Evolutionary conservation across 1,284 basidiomycete species (phyloP).

Genomic region (Macrocystidia cucumis): DNA sequence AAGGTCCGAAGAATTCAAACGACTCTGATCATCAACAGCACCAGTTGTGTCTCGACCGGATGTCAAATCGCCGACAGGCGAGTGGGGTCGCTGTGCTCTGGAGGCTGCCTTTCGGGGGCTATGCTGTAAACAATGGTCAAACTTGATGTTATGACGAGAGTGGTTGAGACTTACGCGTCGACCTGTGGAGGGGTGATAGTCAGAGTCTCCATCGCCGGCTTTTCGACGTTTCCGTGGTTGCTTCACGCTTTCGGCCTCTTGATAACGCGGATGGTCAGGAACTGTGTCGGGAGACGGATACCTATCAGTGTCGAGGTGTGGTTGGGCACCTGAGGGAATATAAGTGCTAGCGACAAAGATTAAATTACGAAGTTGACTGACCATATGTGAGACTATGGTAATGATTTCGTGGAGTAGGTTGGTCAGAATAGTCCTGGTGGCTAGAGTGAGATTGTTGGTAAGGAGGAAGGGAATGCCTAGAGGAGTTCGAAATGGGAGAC

Average conservation of each 20-base stretch:
- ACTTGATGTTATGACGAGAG: conserved; percentile 10
- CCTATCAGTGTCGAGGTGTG: conserved; percentile 16
- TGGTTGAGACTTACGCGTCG: conserved; percentile 39
- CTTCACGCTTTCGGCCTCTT: conserved; percentile 32
- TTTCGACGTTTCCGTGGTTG: conserved; percentile 47
- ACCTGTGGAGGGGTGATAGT: conserved; percentile 42
- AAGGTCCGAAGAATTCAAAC: conserved; percentile 60
- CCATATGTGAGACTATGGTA: conserved; percentile 6
- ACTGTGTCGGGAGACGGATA: conserved; percentile 20
- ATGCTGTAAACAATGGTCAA: conserved; percentile 9
- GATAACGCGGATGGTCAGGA: conserved; percentile 14
- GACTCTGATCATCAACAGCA: conserved; percentile 34
- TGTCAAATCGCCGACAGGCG: conserved; percentile 10
- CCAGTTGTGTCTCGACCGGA: conserved; percentile 6
- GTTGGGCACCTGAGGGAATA: conserved; percentile 9
- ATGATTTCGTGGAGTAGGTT: conserved; percentile 3
- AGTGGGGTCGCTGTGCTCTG: conserved; percentile 12
- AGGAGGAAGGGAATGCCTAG: conserved; percentile 11
- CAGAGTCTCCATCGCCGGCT: conserved; percentile 38
- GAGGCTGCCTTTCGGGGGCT: conserved; percentile 14
- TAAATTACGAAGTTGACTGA: conserved; percentile 2
- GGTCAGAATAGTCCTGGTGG: conserved; percentile 3
- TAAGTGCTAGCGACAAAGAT: conserved; percentile 6
- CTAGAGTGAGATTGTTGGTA: conserved; percentile 8
- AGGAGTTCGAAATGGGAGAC: conserved; percentile 2